phyloP scores from a whole-genome alignment of 2,329 filamentous ascomycete species.

The Penicillium janthinellum region DNA sequence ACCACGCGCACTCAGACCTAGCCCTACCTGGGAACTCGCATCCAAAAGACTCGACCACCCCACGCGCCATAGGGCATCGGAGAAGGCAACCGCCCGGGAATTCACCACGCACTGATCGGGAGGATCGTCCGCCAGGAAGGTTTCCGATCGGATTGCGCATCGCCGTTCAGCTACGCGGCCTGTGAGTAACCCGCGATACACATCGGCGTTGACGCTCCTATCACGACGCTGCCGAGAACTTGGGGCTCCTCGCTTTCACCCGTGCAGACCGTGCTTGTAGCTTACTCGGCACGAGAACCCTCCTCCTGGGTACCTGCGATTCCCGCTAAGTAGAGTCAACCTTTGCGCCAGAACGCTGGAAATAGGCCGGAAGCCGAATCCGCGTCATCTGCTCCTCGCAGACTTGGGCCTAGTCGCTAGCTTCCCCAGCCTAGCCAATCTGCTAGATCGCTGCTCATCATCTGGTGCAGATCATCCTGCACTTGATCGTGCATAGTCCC shows the following conservation, averaged over 20 bases:
- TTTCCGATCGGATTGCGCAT: constrained; percentile 14
- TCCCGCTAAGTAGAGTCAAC: background rate
- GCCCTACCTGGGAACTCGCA: constrained; percentile 1
- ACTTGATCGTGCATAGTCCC: constrained; percentile 50
- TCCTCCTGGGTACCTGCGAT: background rate
- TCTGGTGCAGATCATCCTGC: constrained; percentile 53
- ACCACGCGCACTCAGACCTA: background rate
- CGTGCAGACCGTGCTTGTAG: background rate
- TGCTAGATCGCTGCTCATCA: constrained; percentile 26
- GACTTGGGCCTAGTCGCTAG: background rate
- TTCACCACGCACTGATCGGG: constrained; percentile 1
- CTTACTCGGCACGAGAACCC: background rate
- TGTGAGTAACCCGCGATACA: background rate
- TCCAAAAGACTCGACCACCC: constrained; percentile 9
- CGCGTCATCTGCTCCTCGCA: constrained; percentile 38
- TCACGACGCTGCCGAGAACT: background rate
- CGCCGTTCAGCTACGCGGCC: constrained; percentile 1
- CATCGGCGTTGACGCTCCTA: background rate
- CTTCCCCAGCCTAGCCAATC: constrained; percentile 15
- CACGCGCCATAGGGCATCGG: constrained; percentile 6
- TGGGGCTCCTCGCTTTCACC: background rate
- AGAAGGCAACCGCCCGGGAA: constrained; percentile 9
- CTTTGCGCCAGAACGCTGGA: background rate
- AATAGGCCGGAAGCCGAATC: background rate
- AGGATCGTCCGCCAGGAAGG: constrained; percentile 15